A percentile compares a stretch with the other conserved stretches of the same genome.
Conservation (phyloP, 75 land plant genomes). For the Cryptomeria japonica region DNA sequence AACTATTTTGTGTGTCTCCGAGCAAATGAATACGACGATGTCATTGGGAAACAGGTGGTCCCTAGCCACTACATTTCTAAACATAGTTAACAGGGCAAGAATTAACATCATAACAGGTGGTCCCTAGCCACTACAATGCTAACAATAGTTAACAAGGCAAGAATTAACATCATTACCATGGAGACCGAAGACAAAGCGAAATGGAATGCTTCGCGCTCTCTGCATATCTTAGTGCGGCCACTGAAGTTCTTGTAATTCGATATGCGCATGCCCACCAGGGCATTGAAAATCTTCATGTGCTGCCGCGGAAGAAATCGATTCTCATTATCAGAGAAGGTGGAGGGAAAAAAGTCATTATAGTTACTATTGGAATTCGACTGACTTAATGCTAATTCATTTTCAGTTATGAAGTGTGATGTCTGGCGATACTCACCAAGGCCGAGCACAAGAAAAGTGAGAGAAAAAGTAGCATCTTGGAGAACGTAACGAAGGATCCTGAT, state of each 20-base stretch:
- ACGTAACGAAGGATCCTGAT: constrained; percentile 28
- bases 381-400: no score
- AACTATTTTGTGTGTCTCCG: no score
- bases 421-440: constrained; percentile 23
- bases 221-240: constrained; percentile 40
- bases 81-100: no score
- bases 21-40: no score
- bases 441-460: constrained; percentile 42
- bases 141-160: constrained; percentile 28
- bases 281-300: no score
- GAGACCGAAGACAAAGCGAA: constrained; percentile 25
- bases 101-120: no score
- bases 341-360: no score
- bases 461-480: constrained; percentile 33
- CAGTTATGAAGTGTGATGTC: no score
- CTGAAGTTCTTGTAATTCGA: constrained; percentile 32
- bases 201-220: constrained; percentile 21
- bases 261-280: no score
- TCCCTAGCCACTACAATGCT: constrained; percentile 5
- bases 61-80: no score
- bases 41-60: no score
- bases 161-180: constrained; percentile 21
- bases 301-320: constrained; percentile 27
- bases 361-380: no score
- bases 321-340: constrained; percentile 24